phyloP scores from a whole-genome alignment of 805 yeast species.

The Kluyveromyces siamensis region DNA sequence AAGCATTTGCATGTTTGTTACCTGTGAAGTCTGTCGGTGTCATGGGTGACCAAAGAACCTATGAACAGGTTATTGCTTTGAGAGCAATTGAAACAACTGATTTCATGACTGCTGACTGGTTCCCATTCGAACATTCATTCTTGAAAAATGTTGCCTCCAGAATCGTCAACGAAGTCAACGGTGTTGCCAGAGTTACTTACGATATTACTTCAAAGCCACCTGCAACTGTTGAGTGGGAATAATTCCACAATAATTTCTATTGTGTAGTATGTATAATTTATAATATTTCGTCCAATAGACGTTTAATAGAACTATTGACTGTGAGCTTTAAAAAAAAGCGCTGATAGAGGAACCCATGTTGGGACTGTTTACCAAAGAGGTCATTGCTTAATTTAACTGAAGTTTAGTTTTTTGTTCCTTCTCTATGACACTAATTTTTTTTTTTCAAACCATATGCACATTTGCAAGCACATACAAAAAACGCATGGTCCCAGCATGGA shows the following conservation, averaged over 20 bases:
- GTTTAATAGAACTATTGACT: not conserved
- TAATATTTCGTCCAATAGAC: not conserved
- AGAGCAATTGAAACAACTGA: constrained; percentile 97
- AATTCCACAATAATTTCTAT: constrained; percentile 15
- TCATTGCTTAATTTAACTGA: not conserved
- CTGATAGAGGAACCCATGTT: too few species aligned
- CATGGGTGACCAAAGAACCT: constrained; percentile 99
- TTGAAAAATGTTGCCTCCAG: constrained; percentile 89
- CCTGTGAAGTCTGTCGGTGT: constrained; percentile 99
- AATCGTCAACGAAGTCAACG: constrained; percentile 96
- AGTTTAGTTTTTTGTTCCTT: not conserved
- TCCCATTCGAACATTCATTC: constrained; percentile 82
- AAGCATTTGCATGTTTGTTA: constrained; percentile 93
- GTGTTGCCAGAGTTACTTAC: constrained; percentile 98
- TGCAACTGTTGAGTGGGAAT: constrained; percentile 99
- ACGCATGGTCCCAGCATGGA: too few species aligned
- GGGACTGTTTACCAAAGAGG: too few species aligned
- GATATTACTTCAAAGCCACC: constrained; percentile 99
- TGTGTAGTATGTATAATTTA: not conserved
- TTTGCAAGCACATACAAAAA: too few species aligned
- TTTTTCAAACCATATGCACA: too few species aligned
- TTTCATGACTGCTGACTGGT: constrained; percentile 99
- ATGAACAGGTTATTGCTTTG: constrained; percentile 97
- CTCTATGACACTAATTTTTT: too few species aligned
- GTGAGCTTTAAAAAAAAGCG: not conserved